Base-by-base conservation (phyloP, 768 basidiomycete genomes). In the Boletus eberwhitei region DNA sequence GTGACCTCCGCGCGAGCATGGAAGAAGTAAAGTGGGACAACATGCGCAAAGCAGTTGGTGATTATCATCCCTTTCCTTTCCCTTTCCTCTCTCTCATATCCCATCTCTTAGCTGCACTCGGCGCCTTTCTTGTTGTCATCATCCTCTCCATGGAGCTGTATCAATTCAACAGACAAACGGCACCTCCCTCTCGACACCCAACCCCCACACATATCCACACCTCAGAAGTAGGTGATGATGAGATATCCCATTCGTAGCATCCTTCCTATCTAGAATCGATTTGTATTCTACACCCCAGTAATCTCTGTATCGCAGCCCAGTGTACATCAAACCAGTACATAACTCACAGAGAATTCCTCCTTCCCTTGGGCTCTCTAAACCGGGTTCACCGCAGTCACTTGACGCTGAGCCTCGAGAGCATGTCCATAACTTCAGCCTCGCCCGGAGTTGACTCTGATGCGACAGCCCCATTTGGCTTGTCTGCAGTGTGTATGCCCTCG, bases 11-110 rank as follows among this genome's bases (percentile, higher is more conserved):
- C 14, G 88, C 90, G 2, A 81, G 79, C 48, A 86, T 92, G 52
- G 91, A 93, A 67, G 89, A 91, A 63, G 85, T 87, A 32, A 90
- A 86, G 65, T 93, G 92, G 91, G 82, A 90, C 61, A 93, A 90
- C 57, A 90, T 92, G 84, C 84, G 89, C 48, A 83, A 84, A 54
- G 85, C 88, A 51, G 89, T 93, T 50, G 74, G 90, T 88, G 61
- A 69, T 84, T 80, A 19, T 26, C 46, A 0, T 41, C 17, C 9
- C 13, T 14, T 12, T 3, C 9, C 32, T 54, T 19, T 21, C 3
- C 3, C 8, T 17, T 14, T 35, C 2, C 13, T 3, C 29, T 43
- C 14, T 19, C 57, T 62, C 24, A 64, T 31, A 7, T n/a, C 22
- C 13, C 41, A 3, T 32, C 29, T 43, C 50, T 13, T 49, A 90